Conservation (phyloP, 331 rosid genomes). For the Rhamnella rubrinervis region DNA sequence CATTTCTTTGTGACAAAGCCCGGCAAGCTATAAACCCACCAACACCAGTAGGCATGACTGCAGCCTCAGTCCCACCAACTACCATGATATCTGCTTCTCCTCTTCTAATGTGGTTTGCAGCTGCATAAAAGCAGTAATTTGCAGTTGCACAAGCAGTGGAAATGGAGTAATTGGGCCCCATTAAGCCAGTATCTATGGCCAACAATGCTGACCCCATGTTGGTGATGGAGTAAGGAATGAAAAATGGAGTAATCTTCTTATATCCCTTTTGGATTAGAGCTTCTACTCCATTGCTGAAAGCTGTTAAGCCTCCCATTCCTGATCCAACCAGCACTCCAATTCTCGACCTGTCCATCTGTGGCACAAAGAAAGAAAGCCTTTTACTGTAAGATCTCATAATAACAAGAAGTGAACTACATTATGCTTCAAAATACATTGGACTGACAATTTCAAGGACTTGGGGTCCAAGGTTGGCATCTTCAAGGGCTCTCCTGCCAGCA, state of each 20-base stretch:
- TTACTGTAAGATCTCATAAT: neutral
- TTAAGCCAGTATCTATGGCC: slow-evolving; percentile 64
- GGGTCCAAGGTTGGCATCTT: slow-evolving; percentile 62
- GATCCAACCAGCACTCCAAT: slow-evolving; percentile 54
- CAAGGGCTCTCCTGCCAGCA: slow-evolving; percentile 65
- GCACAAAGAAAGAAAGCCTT: neutral
- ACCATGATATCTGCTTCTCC: slow-evolving; percentile 77
- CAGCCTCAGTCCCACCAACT: slow-evolving; percentile 71
- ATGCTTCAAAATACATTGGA: neutral
- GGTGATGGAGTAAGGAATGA: slow-evolving; percentile 59
- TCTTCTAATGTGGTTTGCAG: slow-evolving; percentile 68
- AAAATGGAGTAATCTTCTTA: slow-evolving; percentile 58
- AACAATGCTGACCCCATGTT: slow-evolving; percentile 74
- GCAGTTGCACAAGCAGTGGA: slow-evolving; percentile 74
- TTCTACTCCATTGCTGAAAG: slow-evolving; percentile 54
- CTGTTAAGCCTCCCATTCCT: slow-evolving; percentile 67
- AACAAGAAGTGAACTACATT: slow-evolving; percentile 4
- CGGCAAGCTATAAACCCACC: slow-evolving; percentile 75
- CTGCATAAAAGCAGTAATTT: slow-evolving; percentile 60
- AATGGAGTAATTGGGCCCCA: slow-evolving; percentile 76
- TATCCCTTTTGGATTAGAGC: slow-evolving; percentile 51
- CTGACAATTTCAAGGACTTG: slow-evolving; percentile 44
- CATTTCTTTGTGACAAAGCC: slow-evolving; percentile 69
- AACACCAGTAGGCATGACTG: slow-evolving; percentile 53
- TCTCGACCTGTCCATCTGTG: slow-evolving; percentile 57